These are phyloP conservation scores for Podaxis sp. DNA, from an alignment of 768 basidiomycete species.

Conservation along the genomic window DNA sequence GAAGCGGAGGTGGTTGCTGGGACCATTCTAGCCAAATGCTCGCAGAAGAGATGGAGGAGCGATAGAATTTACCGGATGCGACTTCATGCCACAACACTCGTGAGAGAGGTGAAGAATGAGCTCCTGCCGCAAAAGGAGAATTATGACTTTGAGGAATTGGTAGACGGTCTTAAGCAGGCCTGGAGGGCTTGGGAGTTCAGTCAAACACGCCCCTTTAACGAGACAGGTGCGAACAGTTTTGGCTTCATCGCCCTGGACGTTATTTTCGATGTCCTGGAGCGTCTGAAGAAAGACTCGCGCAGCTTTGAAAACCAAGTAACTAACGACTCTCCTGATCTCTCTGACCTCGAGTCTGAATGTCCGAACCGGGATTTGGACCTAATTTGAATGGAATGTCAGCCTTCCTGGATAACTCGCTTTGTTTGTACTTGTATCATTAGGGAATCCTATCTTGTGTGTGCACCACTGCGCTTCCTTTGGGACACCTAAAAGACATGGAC, in stretches of 20 bases:
- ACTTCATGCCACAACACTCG: constrained; percentile 52
- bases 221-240: constrained; percentile 64
- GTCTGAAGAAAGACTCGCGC: constrained; percentile 16
- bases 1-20: constrained; percentile 79
- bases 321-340: neutral
- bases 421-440: neutral
- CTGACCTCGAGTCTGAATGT: constrained; percentile 8
- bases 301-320: neutral
- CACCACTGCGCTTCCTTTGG: neutral
- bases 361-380: neutral
- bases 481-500: neutral
- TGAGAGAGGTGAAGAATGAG: constrained; percentile 38
- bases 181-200: constrained; percentile 71
- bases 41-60: constrained; percentile 58
- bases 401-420: neutral
- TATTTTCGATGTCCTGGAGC: constrained; percentile 59
- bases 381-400: neutral
- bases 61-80: constrained; percentile 65
- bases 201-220: constrained; percentile 23
- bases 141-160: constrained; percentile 28
- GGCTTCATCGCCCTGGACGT: constrained; percentile 61
- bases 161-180: constrained; percentile 44
- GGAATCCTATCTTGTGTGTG: neutral
- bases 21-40: constrained; percentile 70
- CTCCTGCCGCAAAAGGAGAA: constrained; percentile 27